These are phyloP conservation scores for Vaccinium macrocarpon DNA, from an alignment of 148 eudicot species.

Conservation along the genomic window DNA sequence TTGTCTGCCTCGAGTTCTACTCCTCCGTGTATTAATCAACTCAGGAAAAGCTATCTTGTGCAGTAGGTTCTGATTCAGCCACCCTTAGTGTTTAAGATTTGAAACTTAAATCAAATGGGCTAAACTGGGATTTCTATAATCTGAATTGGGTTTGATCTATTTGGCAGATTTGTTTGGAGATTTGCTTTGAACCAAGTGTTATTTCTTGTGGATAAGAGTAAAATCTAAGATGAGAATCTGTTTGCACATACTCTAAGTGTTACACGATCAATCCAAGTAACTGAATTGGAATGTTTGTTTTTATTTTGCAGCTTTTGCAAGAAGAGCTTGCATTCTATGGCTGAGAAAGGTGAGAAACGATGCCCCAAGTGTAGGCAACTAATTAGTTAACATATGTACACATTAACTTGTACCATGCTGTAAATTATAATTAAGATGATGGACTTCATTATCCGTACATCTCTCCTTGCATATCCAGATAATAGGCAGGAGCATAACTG, in stretches of 20 bases:
- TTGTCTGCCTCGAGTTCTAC: conserved; percentile 28
- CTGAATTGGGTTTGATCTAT: background rate
- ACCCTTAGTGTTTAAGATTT: background rate
- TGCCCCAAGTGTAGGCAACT: conserved; percentile 95
- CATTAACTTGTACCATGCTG: too few relatives aligned
- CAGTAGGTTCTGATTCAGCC: conserved; percentile 40
- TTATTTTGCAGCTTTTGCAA: conserved; percentile 68
- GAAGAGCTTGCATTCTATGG: conserved; percentile 78
- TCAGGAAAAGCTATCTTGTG: conserved; percentile 90
- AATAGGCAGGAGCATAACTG: too few relatives aligned
- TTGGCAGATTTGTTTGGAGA: conserved; percentile 89
- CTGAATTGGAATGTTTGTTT: background rate
- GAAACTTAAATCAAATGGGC: background rate
- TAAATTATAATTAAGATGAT: too few relatives aligned
- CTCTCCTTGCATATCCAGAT: too few relatives aligned
- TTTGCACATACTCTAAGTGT: background rate
- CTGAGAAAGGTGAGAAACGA: conserved; percentile 83
- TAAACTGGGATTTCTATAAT: background rate
- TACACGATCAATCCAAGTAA: background rate
- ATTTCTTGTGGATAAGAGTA: conserved; percentile 98
- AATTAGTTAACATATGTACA: conserved; percentile 44
- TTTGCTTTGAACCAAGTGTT: conserved; percentile 92
- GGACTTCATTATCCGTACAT: too few relatives aligned
- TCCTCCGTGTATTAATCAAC: conserved; percentile 66
- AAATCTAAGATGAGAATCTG: background rate